Conservation (phyloP, 768 basidiomycete genomes). For the Mycena maculata region DNA sequence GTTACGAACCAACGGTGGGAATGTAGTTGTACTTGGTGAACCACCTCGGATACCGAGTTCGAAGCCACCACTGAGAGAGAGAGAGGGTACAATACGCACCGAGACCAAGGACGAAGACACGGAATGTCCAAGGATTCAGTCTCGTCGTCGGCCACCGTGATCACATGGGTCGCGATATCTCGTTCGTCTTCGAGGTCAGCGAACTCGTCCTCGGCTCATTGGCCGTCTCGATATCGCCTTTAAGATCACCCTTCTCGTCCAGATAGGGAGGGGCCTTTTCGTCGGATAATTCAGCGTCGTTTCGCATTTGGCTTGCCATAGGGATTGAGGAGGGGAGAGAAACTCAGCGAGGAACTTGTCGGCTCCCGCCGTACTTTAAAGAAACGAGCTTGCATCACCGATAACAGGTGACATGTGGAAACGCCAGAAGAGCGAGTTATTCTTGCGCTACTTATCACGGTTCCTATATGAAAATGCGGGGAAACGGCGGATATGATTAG, state of each 20-base stretch:
- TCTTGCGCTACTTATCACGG: too few species aligned
- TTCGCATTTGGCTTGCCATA: not conserved
- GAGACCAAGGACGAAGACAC: slow-evolving; percentile 59
- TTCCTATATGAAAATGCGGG: too few species aligned
- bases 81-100: slow-evolving; percentile 39
- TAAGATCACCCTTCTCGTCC: slow-evolving; percentile 48
- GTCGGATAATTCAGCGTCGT: slow-evolving; percentile 3
- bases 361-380: too few species aligned
- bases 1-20: slow-evolving; percentile 45
- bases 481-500: too few species aligned
- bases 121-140: slow-evolving; percentile 60
- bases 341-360: not conserved
- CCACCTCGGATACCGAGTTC: slow-evolving; percentile 59
- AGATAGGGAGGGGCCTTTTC: slow-evolving; percentile 40
- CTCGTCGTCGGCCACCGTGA: slow-evolving; percentile 59
- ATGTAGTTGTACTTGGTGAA: slow-evolving; percentile 59
- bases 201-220: slow-evolving; percentile 42
- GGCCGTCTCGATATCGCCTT: slow-evolving; percentile 51
- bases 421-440: too few species aligned
- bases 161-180: slow-evolving; percentile 60
- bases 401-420: not conserved
- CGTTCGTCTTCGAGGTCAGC: slow-evolving; percentile 56
- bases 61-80: slow-evolving; percentile 60
- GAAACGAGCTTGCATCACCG: not conserved
- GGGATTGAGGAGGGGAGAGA: not conserved